phyloP scores from a whole-genome alignment of 805 yeast species.

The Hanseniaspora clermontiae region DNA sequence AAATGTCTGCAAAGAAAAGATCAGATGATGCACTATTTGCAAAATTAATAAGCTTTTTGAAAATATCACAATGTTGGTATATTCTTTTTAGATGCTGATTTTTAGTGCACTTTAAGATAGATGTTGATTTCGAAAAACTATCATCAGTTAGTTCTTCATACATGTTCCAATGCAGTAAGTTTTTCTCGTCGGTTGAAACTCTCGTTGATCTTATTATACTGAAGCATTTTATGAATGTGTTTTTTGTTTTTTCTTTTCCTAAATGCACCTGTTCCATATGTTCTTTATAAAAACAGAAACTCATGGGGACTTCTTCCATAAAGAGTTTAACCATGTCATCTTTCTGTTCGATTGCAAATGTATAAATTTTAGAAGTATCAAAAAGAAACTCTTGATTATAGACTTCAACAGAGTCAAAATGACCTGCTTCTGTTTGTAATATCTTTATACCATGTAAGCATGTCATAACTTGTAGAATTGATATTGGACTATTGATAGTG shows the following conservation, averaged over 20 bases:
- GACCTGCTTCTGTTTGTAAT: neutral
- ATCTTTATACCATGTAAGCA: neutral
- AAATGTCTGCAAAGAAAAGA: neutral
- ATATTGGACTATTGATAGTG: neutral
- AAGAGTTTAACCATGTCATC: neutral
- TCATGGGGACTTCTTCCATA: neutral
- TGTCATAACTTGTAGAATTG: neutral
- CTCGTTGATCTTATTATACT: neutral
- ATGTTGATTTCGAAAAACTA: neutral
- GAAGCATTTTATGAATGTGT: neutral
- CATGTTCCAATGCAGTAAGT: neutral
- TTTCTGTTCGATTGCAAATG: neutral
- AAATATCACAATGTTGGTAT: neutral
- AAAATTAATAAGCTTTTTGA: neutral
- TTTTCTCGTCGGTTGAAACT: neutral
- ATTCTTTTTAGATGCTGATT: neutral
- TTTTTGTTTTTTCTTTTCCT: neutral
- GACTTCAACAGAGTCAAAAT: neutral
- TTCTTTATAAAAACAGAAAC: neutral
- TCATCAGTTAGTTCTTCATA: neutral
- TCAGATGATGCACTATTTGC: neutral
- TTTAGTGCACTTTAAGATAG: neutral
- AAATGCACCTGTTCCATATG: neutral
- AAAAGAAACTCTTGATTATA: neutral
- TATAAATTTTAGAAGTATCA: neutral